Evolutionary conservation across 2,329 filamentous ascomycete genomes (phyloP).

Genomic region (Ascochyta fabae): DNA sequence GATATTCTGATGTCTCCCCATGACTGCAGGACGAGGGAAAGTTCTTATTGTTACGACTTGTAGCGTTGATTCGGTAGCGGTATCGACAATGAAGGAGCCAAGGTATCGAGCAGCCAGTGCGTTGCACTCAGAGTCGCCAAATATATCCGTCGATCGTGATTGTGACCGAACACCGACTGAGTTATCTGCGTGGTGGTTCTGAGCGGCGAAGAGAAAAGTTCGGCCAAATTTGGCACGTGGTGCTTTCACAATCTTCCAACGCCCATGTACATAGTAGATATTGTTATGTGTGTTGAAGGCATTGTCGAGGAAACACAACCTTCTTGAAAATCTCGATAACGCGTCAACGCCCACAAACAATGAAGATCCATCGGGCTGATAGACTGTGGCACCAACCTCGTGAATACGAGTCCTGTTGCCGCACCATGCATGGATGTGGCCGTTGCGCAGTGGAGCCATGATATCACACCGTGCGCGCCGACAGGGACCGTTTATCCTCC

Average conservation of each 20-base stretch:
- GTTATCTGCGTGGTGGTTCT: neutral
- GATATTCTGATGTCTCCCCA: too few species aligned
- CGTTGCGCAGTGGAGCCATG: constrained; percentile 7
- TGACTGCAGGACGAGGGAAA: too few species aligned
- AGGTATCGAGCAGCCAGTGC: too few species aligned
- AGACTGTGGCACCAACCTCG: constrained; percentile 1
- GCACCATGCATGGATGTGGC: neutral
- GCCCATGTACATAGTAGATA: too few species aligned
- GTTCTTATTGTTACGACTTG: too few species aligned
- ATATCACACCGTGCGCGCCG: neutral
- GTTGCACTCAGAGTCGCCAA: too few species aligned
- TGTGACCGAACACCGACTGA: too few species aligned
- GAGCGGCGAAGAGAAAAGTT: neutral
- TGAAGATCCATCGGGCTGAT: constrained; percentile 2
- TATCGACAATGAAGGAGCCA: too few species aligned
- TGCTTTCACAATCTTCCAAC: too few species aligned
- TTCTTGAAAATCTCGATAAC: neutral
- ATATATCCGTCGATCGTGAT: too few species aligned
- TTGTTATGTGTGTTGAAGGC: neutral
- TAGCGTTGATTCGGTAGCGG: too few species aligned
- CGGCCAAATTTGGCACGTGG: too few species aligned
- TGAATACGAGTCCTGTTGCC: constrained; percentile 11
- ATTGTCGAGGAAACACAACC: neutral
- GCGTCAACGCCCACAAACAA: constrained; percentile 3
- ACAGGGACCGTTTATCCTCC: neutral